Evolutionary conservation across 2,329 filamentous ascomycete species (phyloP).

Genomic region (Alternaria arborescens): DNA sequence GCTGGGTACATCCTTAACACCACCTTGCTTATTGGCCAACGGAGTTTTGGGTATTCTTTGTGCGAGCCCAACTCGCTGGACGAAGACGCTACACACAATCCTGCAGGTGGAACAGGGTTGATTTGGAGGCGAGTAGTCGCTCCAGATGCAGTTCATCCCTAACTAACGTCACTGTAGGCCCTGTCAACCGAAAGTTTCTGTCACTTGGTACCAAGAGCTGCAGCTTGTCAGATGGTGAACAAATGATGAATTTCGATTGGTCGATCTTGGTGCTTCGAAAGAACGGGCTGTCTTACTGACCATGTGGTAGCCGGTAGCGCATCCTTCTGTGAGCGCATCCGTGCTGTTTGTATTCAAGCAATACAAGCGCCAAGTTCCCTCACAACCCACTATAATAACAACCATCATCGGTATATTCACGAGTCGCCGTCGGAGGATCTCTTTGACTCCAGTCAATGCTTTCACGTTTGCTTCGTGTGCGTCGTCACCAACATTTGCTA

Average conservation of each 20-base stretch:
- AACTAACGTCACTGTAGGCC: not conserved
- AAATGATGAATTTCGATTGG: rapidly evolving
- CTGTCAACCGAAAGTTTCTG: not conserved
- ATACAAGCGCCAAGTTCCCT: not conserved
- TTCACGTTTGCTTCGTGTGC: not conserved
- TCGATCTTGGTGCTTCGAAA: not conserved
- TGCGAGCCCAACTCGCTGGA: too few relatives aligned
- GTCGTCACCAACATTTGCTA: not conserved
- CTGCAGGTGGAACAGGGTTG: too few relatives aligned
- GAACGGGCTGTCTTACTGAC: not conserved
- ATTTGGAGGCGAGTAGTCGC: not conserved
- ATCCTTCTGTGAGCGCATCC: not conserved
- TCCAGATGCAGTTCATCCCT: not conserved
- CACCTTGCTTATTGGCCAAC: too few relatives aligned
- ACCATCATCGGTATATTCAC: too few relatives aligned
- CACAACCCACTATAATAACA: not conserved
- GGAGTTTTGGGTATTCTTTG: too few relatives aligned
- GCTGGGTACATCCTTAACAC: too few relatives aligned
- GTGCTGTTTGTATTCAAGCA: not conserved
- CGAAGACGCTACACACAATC: too few relatives aligned
- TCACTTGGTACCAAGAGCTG: not conserved
- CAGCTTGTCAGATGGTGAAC: not conserved
- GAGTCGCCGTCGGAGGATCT: not conserved
- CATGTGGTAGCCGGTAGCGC: not conserved
- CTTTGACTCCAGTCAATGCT: not conserved